Percentiles rank a stretch among this genome's conserved stretches.
These are phyloP conservation scores for Euphorbia corollata DNA, from an alignment of 441 rosid genomes.

Conservation along the genomic window DNA sequence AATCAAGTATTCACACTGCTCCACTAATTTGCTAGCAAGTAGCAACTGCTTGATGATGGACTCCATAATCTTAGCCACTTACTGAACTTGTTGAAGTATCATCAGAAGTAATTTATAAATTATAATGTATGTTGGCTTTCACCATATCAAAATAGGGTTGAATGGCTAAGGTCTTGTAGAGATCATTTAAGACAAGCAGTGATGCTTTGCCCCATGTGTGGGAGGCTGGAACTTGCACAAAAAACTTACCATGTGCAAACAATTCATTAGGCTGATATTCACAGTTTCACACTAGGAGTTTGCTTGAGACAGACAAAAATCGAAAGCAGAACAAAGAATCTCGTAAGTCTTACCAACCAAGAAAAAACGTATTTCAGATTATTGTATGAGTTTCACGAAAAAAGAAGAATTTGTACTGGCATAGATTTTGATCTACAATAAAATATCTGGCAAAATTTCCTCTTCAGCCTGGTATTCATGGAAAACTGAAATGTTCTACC, in stretches of 20 bases:
- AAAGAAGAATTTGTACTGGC: background rate
- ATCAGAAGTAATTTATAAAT: background rate
- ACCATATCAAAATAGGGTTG: background rate
- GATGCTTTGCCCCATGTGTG: background rate
- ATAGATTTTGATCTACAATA: background rate
- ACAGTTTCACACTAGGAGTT: background rate
- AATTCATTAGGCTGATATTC: background rate
- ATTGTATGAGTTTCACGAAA: background rate
- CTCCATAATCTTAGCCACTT: background rate
- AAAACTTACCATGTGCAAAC: background rate
- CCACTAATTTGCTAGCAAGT: background rate
- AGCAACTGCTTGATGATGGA: background rate
- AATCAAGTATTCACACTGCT: too few species aligned
- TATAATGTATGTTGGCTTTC: background rate
- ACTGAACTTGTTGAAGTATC: background rate
- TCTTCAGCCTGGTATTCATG: background rate
- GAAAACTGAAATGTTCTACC: background rate
- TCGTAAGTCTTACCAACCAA: background rate
- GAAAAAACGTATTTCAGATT: background rate
- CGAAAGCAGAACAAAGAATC: background rate
- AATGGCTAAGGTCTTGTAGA: background rate
- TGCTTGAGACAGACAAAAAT: background rate
- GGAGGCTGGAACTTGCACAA: background rate
- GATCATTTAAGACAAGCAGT: background rate
- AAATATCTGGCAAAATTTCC: too few species aligned